Base-by-base conservation (phyloP, 345 rosid species). In the Lagerstroemia speciosa region DNA sequence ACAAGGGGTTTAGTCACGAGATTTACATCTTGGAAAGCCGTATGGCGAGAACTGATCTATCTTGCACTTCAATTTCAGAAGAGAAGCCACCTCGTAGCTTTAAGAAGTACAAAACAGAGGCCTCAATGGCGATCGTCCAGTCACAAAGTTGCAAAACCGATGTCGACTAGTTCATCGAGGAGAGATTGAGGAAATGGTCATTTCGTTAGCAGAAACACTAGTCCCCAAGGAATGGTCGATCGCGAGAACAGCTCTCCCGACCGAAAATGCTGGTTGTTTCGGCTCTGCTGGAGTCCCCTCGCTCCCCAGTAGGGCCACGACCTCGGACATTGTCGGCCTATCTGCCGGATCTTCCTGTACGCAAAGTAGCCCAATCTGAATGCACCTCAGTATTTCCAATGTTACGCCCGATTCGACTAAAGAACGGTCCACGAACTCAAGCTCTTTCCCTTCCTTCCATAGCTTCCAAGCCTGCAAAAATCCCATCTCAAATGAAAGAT, bases 311-410 rank as follows among this genome's bases (percentile, higher is more conserved):
- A 83, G 72, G 11, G 78, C 12, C 32, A 80, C 75, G 2, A 73
- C 81, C 26, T 77, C 70, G 19, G 84, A 71, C 85, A 85, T 85
- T 43, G 83, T 80, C 6, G 89, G 86, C 62, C 87, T 78, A 26
- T 70, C 77, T 22, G 66, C 77, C 7, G 60, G 60, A 53, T 53
- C 60, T 26, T 53, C 60, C 60, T 53, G 60, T 53, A 53, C 30
- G 30, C 87, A 83, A 1, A 85, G 58, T 0, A 83, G 80, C 6
- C 89, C 83, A 24, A 83, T 78, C 11, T 83, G 82, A 31, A 83
- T 66, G 78, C 85, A 79, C 63, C 82, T 76, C 36, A 69, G 10
- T 1, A 80, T 80, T 74, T 83, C 79, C 16, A 65, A 30, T 1
- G 26, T 40, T 11, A 74, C 68, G 26, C 73, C 73, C 26, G 83